Evolutionary conservation across 2,329 filamentous ascomycete genomes (phyloP), one percentile per base, ranked within the genome.

Genomic region (Claviceps lovelessii): DNA sequence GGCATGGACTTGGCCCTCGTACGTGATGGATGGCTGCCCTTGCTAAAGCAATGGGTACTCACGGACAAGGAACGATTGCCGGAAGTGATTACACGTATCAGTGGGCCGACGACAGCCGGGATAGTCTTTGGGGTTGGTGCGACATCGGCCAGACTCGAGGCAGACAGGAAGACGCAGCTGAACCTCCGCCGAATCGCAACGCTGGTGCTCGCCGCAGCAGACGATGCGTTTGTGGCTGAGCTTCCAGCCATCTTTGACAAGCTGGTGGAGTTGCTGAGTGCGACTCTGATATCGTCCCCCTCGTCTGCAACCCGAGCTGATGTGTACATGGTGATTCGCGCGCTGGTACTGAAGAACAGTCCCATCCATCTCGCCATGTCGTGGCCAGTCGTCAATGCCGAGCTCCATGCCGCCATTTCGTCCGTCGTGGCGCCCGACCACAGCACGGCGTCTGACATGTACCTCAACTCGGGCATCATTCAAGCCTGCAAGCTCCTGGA

Each of bases 111-210:
- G 1, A 91, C 90, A 15, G 93, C 94, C 0, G 93, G 93, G 9
- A 94, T 98, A 61, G 91, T 98, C 66, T 98, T 98, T 64, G 93
- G 93, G n/a, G 93, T 98, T 0, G 94, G 94, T 11, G 93, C 93
- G 7, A 90, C 88, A 28, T 94, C 90, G 47, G 93, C 93, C 41
- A 80, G 93, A 56, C 79, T 94, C n/a, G 93, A 98, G 70, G 90
- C 94, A 6, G 93, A 98, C 68, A 85, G 90, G 56, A 93, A 86
- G 70, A 90, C 90, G 1, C 91, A 97, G 69, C 78, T 95, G 35
- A 95, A 90, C 59, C 78, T 98, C 19, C 85, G 90, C 13, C 81
- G 93, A 49, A 82, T 94, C 49, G 83, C 90, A 5, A 77, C 90
- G 1, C 74, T 98, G 11, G 73, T 97, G 17, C 76, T 97, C 6